These are phyloP conservation scores for Rhazya stricta DNA, from an alignment of 257 asterid genomes.

Conservation along the genomic window DNA sequence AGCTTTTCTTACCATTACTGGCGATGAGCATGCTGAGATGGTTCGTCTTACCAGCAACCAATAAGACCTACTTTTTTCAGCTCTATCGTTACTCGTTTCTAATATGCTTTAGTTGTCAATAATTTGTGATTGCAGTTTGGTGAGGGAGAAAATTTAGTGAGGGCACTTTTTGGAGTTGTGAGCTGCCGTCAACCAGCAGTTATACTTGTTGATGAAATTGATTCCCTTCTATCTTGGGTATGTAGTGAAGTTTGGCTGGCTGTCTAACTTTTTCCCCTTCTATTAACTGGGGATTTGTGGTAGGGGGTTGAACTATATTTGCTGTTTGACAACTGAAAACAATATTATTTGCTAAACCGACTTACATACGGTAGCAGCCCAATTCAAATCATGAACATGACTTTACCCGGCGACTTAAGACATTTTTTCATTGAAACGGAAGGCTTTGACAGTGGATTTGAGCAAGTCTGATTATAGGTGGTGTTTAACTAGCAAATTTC, in stretches of 20 bases:
- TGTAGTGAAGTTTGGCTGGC: conserved; percentile 3
- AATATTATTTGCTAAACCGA: conserved; percentile 16
- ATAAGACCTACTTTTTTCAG: background rate
- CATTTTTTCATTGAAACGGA: conserved; percentile 99
- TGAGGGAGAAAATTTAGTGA: conserved; percentile 97
- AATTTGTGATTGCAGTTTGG: conserved; percentile 69
- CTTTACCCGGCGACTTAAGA: conserved; percentile 94
- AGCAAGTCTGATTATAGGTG: conserved; percentile 90
- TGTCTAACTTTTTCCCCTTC: background rate
- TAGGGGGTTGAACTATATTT: conserved; percentile 5
- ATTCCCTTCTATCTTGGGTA: conserved; percentile 96
- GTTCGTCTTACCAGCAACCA: background rate
- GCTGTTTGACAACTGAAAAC: background rate
- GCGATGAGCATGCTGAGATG: background rate
- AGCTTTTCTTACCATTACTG: conserved; percentile 8
- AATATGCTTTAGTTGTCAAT: conserved; percentile 2
- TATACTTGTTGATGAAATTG: conserved; percentile 94
- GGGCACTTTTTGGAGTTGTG: conserved; percentile 99
- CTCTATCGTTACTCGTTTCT: background rate
- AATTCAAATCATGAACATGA: conserved; percentile 99
- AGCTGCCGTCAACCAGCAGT: conserved; percentile 99
- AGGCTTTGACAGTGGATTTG: conserved; percentile 83
- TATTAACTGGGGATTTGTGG: background rate
- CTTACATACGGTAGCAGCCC: conserved; percentile 57
- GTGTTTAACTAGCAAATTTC: conserved; percentile 20